These are phyloP conservation scores for Eucalyptus regnans DNA, from an alignment of 345 rosid species.

Conservation along the genomic window DNA sequence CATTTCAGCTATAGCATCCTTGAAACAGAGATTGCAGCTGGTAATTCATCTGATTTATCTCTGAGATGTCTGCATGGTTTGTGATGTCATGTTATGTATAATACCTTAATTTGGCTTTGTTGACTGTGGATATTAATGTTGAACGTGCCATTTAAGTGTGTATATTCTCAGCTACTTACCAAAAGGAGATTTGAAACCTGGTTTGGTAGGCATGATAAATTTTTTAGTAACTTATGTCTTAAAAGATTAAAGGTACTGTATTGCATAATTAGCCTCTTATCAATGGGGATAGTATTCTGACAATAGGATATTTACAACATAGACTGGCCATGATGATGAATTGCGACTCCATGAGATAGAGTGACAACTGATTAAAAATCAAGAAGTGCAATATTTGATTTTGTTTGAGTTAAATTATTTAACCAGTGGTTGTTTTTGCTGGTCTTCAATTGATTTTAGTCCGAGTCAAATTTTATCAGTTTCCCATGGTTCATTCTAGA, in stretches of 20 bases:
- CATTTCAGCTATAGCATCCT: constrained; percentile 50
- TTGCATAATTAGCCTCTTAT: background rate
- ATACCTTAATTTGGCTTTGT: background rate
- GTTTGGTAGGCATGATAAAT: background rate
- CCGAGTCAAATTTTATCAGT: background rate
- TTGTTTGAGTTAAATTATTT: background rate
- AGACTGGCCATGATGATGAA: background rate
- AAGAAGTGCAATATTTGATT: background rate
- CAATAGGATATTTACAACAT: background rate
- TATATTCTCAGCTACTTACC: background rate
- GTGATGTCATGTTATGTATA: background rate
- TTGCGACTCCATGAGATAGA: background rate
- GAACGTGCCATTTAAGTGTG: background rate
- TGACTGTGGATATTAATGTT: background rate
- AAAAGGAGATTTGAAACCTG: background rate
- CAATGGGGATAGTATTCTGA: background rate
- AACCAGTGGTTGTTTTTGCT: background rate
- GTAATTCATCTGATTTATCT: constrained; percentile 2
- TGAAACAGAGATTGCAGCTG: constrained; percentile 29
- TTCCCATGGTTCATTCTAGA: background rate
- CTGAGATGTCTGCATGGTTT: background rate
- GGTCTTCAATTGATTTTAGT: background rate
- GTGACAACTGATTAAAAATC: background rate
- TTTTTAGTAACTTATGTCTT: background rate
- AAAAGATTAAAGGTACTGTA: background rate